Conservation (phyloP, 1,139 yeast genomes). For the Zygosaccharomyces pseudobailii region DNA sequence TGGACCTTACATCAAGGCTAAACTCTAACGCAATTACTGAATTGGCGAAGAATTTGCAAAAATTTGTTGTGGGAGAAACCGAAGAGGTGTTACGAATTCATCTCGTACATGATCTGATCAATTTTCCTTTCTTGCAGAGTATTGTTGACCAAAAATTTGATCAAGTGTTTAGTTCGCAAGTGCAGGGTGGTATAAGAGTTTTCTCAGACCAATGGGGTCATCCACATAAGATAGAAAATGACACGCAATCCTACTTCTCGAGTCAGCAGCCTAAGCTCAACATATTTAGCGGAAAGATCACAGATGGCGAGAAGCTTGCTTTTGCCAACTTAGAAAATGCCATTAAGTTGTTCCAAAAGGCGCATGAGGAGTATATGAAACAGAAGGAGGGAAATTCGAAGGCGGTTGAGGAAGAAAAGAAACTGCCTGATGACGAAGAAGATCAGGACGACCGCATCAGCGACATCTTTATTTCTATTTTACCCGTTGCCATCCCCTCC, state of each 20-base stretch:
- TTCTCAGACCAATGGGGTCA: slow-evolving; percentile 44
- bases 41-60: slow-evolving; percentile 31
- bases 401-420: slow-evolving; percentile 13
- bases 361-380: slow-evolving; percentile 31
- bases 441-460: slow-evolving; percentile 42
- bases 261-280: slow-evolving; percentile 50
- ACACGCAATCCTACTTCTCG: slow-evolving; percentile 23
- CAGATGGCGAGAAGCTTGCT: slow-evolving; percentile 87
- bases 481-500: slow-evolving; percentile 47
- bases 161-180: slow-evolving; percentile 75
- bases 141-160: slow-evolving; percentile 67
- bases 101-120: slow-evolving; percentile 78
- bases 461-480: slow-evolving; percentile 72
- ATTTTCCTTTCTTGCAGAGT: slow-evolving; percentile 60
- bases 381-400: slow-evolving; percentile 18
- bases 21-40: slow-evolving; percentile 35
- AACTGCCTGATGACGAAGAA: slow-evolving; percentile 8
- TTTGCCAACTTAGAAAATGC: slow-evolving; percentile 80
- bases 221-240: slow-evolving; percentile 29
- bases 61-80: slow-evolving; percentile 52
- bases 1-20: slow-evolving; percentile 38
- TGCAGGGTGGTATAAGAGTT: slow-evolving; percentile 78
- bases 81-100: slow-evolving; percentile 78
- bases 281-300: slow-evolving; percentile 67
- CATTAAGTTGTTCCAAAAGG: slow-evolving; percentile 44